Conservation (phyloP, 306 rosid species). For the Leucaena leucocephala region DNA sequence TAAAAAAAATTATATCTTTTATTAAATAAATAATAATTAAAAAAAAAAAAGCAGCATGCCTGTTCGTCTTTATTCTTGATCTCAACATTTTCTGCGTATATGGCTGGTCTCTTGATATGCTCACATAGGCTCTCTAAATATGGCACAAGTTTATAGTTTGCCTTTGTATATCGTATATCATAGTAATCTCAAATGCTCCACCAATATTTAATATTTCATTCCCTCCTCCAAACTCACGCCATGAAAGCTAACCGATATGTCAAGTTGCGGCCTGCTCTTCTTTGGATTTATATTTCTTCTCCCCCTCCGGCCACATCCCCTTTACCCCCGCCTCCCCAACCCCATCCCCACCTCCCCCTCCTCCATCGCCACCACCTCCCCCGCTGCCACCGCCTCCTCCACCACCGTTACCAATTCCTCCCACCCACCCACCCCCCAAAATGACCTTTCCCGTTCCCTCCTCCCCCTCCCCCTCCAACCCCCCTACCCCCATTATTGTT, state of each 20-base stretch:
- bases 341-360: background rate
- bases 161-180: background rate
- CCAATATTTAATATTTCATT: background rate
- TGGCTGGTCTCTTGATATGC: background rate
- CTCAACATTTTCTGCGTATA: background rate
- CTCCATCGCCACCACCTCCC: background rate
- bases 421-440: background rate
- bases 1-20: no score
- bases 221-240: background rate
- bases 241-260: background rate
- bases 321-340: background rate
- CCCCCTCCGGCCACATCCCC: constrained; percentile 22
- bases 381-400: background rate
- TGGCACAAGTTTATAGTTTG: background rate
- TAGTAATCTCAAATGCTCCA: background rate
- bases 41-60: no score
- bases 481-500: background rate
- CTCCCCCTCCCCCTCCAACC: background rate
- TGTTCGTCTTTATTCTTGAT: background rate
- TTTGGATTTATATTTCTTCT: constrained; percentile 20
- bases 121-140: background rate
- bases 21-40: no score
- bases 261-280: background rate
- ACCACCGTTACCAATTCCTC: background rate
- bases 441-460: background rate